Conservation (phyloP, 305 asterid genomes). For the Fraxinus ornus region DNA sequence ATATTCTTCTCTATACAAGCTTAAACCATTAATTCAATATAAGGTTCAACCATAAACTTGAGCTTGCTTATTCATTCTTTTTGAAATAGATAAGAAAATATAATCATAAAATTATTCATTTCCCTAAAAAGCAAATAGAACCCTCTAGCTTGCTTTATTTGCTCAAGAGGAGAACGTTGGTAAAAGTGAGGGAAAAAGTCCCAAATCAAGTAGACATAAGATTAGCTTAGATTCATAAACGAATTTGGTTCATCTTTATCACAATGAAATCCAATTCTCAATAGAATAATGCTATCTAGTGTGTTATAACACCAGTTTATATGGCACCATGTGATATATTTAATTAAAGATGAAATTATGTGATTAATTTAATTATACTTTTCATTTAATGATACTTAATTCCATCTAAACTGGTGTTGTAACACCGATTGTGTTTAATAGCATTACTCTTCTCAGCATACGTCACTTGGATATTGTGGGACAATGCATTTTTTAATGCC, state of each 20-base stretch:
- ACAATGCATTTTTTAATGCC: background rate
- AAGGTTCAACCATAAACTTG: background rate
- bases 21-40: background rate
- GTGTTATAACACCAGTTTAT: no score
- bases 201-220: background rate
- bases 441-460: background rate
- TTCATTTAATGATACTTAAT: background rate
- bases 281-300: no score
- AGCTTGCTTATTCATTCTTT: background rate
- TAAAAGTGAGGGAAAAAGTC: background rate
- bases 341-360: background rate
- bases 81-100: background rate
- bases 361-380: no score
- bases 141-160: background rate
- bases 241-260: no score
- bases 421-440: background rate
- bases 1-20: background rate
- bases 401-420: no score
- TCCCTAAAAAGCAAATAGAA: background rate
- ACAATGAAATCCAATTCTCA: background rate
- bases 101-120: no score
- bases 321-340: background rate
- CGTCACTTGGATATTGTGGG: background rate
- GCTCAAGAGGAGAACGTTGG: background rate
- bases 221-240: background rate